Conservation (phyloP, 495 filamentous ascomycete species). For the Podospora didyma region DNA sequence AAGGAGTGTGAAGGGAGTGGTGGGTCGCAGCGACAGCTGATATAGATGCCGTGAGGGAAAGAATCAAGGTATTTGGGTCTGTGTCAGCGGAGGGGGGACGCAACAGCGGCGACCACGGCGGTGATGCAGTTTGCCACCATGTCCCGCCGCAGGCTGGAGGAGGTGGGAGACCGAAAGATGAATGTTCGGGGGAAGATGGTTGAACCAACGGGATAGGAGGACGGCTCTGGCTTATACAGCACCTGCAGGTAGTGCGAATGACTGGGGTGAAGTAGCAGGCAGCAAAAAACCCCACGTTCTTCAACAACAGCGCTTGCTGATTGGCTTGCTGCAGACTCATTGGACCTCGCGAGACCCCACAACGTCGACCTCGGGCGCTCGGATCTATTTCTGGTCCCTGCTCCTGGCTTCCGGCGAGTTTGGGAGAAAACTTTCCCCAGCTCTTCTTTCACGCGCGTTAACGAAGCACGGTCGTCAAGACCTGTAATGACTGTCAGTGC, state of each 20-base stretch:
- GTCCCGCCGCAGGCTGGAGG: neutral
- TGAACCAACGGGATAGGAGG: neutral
- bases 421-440: conserved; percentile 22
- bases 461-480: conserved; percentile 4
- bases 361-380: conserved; percentile 11
- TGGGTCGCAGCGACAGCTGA: too few relatives aligned
- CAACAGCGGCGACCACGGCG: too few relatives aligned
- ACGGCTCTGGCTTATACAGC: neutral
- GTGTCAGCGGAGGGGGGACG: too few relatives aligned
- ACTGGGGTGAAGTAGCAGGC: neutral
- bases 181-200: neutral
- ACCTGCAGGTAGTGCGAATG: neutral
- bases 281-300: too few relatives aligned
- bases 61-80: too few relatives aligned
- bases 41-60: too few relatives aligned
- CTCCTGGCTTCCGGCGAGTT: conserved; percentile 3
- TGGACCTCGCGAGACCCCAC: neutral
- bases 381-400: conserved; percentile 9
- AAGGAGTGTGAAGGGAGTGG: too few relatives aligned
- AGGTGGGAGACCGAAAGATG: neutral
- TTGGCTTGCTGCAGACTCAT: neutral
- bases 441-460: neutral
- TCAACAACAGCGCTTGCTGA: neutral
- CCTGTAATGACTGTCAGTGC: conserved; percentile 14
- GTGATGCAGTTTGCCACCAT: too few relatives aligned